A percentile compares a stretch with the other conserved stretches of the same genome.
phyloP scores from a whole-genome alignment of 2,329 filamentous ascomycete species.

The Claviceps sp. region DNA sequence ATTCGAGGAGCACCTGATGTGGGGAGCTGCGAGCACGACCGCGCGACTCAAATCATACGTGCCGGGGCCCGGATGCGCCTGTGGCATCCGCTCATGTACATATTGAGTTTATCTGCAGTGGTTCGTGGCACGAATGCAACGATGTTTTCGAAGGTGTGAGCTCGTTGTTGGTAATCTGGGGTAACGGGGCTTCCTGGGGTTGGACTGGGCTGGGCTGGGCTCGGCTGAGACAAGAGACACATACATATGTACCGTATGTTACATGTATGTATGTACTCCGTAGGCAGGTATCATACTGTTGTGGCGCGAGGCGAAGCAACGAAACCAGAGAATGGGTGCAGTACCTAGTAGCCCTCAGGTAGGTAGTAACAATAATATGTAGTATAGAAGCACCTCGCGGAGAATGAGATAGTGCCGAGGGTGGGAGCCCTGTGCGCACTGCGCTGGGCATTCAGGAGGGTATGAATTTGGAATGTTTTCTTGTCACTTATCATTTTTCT shows the following conservation, averaged over 20 bases:
- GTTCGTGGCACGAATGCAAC: neutral
- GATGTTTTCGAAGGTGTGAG: neutral
- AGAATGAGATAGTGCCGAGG: too few species aligned
- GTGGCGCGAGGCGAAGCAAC: too few species aligned
- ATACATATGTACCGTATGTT: too few species aligned
- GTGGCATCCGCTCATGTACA: neutral
- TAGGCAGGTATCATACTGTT: neutral
- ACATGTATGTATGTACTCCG: neutral
- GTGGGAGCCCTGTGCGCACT: too few species aligned
- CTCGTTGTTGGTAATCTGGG: neutral
- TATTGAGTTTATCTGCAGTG: neutral
- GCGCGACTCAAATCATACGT: neutral
- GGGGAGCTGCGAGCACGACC: neutral
- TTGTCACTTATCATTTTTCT: too few species aligned
- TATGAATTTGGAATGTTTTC: too few species aligned
- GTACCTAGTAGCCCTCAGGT: too few species aligned
- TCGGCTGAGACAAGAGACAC: neutral
- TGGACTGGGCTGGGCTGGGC: neutral
- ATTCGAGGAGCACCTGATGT: neutral
- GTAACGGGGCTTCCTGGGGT: neutral
- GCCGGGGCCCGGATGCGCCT: neutral
- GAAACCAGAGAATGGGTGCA: too few species aligned
- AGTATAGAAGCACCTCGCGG: too few species aligned
- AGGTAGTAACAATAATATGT: too few species aligned
- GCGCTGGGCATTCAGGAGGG: too few species aligned